Evolutionary conservation across 148 eudicot species (phyloP), one percentile per base, ranked within the genome.

Genomic region (Hydrangea macrophylla): DNA sequence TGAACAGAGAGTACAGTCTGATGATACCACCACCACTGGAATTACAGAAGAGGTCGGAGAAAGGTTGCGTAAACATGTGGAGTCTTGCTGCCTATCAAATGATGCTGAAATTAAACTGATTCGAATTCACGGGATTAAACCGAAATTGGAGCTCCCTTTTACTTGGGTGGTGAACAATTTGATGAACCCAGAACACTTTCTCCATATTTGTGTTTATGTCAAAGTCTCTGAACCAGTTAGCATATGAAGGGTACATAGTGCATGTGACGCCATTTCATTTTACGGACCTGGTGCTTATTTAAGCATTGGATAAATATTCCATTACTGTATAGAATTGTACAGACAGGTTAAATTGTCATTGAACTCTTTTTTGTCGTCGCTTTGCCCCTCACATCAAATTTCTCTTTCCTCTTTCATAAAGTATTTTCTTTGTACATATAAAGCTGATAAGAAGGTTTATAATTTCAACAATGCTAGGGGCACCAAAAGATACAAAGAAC

Each of bases 81-180:
- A 63, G 36, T 62, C 77, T 18, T 58, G 42, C 30, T 59, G 45
- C 37, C 36, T 63, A 35, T 44, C 75, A 7, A 73, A 76, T 55
- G 28, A 45, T 36, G 64, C 76, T 69, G 85, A 81, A 67, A 73
- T 88, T 51, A 91, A 84, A 82, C 81, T 94, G 32, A 70, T 90
- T 20, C 86, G 98, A 30, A 86, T 94, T 63, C 98, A 94, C 79
- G 96, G 97, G 22, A 86, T 87, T 40, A 91, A 94, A 77, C 97
- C 88, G 5, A 78, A 84, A 72, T 67, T 77, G 57, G 90, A 84
- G 62, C 81, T 85, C 67, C 98, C 98, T 15, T 83, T 94, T 65
- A 62, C 92, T 64, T 94, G 98, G 98, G 85, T 94, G 57, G 96
- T 82, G 62, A 90, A 87, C 83, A 94, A 94, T 74, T 81, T 94